Evolutionary conservation across 2,329 filamentous ascomycete genomes (phyloP).

Genomic region (Botryotinia convoluta): DNA sequence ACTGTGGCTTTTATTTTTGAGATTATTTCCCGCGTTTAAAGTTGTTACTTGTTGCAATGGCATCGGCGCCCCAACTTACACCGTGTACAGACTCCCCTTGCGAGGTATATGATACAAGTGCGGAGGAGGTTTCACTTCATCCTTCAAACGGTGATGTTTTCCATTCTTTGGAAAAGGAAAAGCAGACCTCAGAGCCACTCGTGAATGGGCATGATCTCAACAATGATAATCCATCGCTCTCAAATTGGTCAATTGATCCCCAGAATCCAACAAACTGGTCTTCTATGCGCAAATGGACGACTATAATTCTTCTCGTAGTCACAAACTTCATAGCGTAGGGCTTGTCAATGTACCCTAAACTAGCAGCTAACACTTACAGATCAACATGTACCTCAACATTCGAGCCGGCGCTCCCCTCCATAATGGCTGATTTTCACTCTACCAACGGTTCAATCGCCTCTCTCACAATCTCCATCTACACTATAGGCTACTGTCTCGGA

Average conservation of each 20-base stretch:
- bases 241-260: background rate
- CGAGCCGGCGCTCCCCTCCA: background rate
- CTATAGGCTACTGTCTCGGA: conserved; percentile 1
- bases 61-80: background rate
- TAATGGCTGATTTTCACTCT: conserved; percentile 5
- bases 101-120: background rate
- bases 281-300: conserved; percentile 2
- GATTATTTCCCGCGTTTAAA: background rate
- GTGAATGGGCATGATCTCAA: background rate
- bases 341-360: too few relatives aligned
- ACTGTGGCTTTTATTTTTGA: background rate
- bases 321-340: background rate
- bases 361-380: background rate
- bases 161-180: background rate
- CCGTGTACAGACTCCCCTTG: background rate
- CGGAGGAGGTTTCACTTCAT: background rate
- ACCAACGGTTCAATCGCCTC: conserved; percentile 5
- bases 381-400: conserved; percentile 5
- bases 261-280: conserved; percentile 7
- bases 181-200: background rate
- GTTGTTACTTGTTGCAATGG: background rate
- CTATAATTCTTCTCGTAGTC: background rate
- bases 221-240: background rate
- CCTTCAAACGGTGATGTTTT: background rate
- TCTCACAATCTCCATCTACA: conserved; percentile 1